These are phyloP conservation scores for Fusarium pilosicola DNA, from an alignment of 2,329 filamentous ascomycete genomes.

Conservation along the genomic window DNA sequence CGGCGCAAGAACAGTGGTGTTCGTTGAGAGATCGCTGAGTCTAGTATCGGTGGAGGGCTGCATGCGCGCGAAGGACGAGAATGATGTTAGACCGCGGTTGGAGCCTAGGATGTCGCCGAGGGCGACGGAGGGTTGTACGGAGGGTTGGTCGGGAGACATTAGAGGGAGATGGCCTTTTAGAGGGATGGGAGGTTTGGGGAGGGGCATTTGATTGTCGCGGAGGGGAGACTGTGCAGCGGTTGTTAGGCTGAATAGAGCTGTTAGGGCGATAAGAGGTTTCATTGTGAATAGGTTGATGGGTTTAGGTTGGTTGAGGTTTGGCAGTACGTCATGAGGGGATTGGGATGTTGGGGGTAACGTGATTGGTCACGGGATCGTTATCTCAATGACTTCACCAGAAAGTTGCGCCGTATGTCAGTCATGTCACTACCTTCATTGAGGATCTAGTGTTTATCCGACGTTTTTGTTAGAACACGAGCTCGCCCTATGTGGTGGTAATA, in stretches of 20 bases:
- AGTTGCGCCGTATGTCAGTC: too few species aligned
- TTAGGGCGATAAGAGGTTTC: constrained; percentile 35
- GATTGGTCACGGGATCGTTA: constrained; percentile 23
- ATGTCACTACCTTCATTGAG: not conserved
- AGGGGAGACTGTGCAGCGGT: constrained; percentile 21
- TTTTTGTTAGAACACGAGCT: too few species aligned
- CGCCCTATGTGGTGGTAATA: too few species aligned
- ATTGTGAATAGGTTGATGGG: constrained; percentile 22
- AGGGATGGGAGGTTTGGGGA: constrained; percentile 6
- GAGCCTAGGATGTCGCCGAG: constrained; percentile 87
- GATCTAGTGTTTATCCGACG: too few species aligned
- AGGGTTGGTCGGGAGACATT: constrained; percentile 41
- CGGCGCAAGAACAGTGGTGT: constrained; percentile 89
- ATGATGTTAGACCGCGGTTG: constrained; percentile 82
- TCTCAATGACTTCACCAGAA: not conserved
- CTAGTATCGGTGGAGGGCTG: constrained; percentile 74
- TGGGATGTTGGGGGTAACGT: constrained; percentile 17
- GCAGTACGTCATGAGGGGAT: constrained; percentile 31
- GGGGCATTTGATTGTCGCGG: not conserved
- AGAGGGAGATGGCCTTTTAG: constrained; percentile 40
- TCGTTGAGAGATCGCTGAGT: constrained; percentile 71
- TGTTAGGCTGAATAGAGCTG: constrained; percentile 27
- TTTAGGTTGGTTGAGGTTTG: not conserved
- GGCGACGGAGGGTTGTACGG: constrained; percentile 64
- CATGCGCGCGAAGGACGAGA: constrained; percentile 82